Percentiles rank a stretch among this genome's conserved stretches.
Conservation (phyloP, 2,329 filamentous ascomycete genomes). For the Trichoderma aggressivum region DNA sequence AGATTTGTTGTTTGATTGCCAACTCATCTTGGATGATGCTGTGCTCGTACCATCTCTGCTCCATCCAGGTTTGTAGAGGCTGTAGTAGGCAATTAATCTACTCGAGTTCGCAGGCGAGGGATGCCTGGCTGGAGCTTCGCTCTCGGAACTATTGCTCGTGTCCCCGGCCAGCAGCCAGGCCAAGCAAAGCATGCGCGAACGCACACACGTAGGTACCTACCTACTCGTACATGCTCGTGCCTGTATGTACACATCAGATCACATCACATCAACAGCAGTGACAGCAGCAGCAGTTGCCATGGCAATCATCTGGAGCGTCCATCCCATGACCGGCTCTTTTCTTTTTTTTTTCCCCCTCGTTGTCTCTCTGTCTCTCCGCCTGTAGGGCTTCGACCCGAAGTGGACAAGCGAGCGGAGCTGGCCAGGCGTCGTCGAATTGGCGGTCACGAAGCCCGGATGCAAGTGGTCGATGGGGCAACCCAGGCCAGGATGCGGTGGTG, state of each 20-base stretch:
- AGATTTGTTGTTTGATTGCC: not conserved
- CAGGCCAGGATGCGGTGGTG: not conserved
- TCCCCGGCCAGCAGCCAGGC: not conserved
- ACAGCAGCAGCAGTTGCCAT: not conserved
- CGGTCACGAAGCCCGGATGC: slow-evolving; percentile 14
- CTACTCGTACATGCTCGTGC: not conserved
- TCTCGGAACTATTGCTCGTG: not conserved
- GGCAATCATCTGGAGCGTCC: slow-evolving; percentile 2
- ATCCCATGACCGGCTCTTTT: not conserved
- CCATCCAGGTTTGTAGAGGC: not conserved
- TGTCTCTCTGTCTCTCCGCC: not conserved
- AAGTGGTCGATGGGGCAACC: slow-evolving; percentile 16
- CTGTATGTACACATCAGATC: not conserved
- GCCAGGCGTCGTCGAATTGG: slow-evolving; percentile 14
- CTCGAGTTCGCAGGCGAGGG: not conserved
- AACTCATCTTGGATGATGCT: not conserved
- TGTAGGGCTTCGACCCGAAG: slow-evolving; percentile 1
- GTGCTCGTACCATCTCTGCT: not conserved
- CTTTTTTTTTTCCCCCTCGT: not conserved
- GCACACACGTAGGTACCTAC: too few species aligned
- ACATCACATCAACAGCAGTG: not conserved
- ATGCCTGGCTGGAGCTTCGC: not conserved
- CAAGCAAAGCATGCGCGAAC: not conserved
- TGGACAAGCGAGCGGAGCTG: slow-evolving; percentile 8
- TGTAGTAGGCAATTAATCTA: not conserved